Conservation (phyloP, 148 eudicot species). For the Chenopodium quinoa region DNA sequence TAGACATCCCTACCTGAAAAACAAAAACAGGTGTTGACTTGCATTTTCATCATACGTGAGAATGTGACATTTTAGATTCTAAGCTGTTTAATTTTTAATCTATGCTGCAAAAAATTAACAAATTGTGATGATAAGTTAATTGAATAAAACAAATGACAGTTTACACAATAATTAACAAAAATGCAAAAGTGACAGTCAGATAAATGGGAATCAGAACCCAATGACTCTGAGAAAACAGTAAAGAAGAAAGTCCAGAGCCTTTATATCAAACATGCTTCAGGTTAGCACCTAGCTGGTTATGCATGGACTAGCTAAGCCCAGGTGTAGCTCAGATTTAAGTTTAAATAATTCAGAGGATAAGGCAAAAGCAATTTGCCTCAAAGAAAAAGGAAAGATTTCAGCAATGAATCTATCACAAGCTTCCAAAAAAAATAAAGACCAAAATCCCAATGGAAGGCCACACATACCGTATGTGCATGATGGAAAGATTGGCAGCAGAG, state of each 20-base stretch:
- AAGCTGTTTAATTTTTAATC: background rate
- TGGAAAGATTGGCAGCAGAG: background rate
- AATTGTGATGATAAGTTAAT: background rate
- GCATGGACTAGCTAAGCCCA: background rate
- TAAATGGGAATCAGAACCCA: background rate
- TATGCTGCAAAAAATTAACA: background rate
- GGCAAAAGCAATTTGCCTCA: background rate
- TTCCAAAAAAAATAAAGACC: background rate
- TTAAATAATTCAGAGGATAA: background rate
- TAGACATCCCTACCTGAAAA: slow-evolving; percentile 99
- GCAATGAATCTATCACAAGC: slow-evolving; percentile 7
- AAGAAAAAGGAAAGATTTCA: background rate
- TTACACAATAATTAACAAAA: background rate
- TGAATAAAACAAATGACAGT: background rate
- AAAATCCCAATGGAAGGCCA: background rate
- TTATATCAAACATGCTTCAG: background rate
- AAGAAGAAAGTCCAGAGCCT: background rate
- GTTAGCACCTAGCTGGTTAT: background rate
- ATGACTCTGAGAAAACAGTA: background rate
- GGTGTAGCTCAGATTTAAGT: background rate
- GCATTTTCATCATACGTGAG: slow-evolving; percentile 10
- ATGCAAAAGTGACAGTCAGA: background rate
- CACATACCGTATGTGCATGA: background rate
- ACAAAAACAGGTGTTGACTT: slow-evolving; percentile 12
- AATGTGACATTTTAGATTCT: no score